These are phyloP conservation scores for Fusarium luffae DNA, from an alignment of 2,329 filamentous ascomycete genomes.

Conservation along the genomic window DNA sequence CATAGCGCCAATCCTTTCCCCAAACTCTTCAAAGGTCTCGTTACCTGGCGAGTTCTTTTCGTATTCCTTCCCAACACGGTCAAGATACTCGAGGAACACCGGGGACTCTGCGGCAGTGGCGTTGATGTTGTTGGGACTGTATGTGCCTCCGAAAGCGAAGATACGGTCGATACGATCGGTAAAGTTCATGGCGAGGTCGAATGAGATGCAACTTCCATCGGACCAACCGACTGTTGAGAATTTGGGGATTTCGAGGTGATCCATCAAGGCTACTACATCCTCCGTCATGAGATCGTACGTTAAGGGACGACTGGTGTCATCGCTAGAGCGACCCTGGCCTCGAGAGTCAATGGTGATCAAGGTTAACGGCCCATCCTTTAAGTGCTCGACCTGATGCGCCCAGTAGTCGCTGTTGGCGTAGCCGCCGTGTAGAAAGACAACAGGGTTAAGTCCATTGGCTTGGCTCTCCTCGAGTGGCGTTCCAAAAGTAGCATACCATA, in stretches of 20 bases:
- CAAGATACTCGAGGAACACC: neutral
- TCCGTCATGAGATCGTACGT: neutral
- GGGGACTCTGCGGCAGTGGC: neutral
- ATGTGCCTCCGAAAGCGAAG: neutral
- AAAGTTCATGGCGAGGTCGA: slow-evolving; percentile 5
- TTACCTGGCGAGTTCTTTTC: neutral
- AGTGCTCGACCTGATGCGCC: neutral
- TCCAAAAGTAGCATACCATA: slow-evolving; percentile 1
- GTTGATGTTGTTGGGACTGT: neutral
- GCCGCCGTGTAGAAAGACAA: slow-evolving; percentile 3
- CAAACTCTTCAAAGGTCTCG: neutral
- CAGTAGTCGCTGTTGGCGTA: slow-evolving; percentile 5
- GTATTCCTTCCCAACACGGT: neutral
- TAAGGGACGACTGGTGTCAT: neutral
- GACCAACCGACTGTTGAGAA: slow-evolving; percentile 10
- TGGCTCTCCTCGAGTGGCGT: neutral
- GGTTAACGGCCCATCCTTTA: neutral
- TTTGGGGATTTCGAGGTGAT: neutral
- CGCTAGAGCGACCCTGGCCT: neutral
- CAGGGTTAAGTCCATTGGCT: neutral
- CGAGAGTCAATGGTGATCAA: neutral
- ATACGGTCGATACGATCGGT: neutral
- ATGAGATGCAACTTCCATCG: neutral
- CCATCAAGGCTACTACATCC: neutral
- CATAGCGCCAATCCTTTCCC: neutral